Conservation (phyloP, 2,329 filamentous ascomycete genomes). For the Neophaeococcomyces aloes region DNA sequence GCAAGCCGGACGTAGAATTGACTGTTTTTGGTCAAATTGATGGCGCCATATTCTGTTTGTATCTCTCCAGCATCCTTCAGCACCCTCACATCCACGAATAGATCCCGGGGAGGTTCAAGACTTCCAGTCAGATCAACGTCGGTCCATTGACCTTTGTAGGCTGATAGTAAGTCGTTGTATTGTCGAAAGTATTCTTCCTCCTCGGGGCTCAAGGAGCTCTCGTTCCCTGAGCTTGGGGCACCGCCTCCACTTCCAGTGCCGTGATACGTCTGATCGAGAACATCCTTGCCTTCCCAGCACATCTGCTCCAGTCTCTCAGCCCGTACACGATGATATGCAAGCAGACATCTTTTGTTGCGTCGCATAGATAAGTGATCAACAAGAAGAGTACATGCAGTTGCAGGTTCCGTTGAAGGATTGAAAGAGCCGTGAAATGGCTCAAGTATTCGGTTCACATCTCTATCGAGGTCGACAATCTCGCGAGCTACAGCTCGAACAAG, state of each 20-base stretch:
- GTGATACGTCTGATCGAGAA: conserved; percentile 49
- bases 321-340: conserved; percentile 85
- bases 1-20: conserved; percentile 95
- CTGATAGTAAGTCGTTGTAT: conserved; percentile 84
- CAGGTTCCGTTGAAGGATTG: conserved; percentile 71
- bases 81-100: conserved; percentile 95
- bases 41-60: conserved; percentile 95
- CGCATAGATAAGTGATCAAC: conserved; percentile 94
- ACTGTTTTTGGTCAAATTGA: conserved; percentile 94
- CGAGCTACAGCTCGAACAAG: conserved; percentile 76
- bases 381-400: conserved; percentile 74
- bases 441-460: conserved; percentile 67
- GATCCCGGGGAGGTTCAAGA: conserved; percentile 81
- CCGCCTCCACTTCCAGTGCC: neutral
- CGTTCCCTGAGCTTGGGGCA: conserved; percentile 12
- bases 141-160: conserved; percentile 97
- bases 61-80: conserved; percentile 96
- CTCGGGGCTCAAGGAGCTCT: conserved; percentile 77
- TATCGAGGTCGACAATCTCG: conserved; percentile 87
- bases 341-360: conserved; percentile 85
- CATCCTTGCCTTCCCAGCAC: conserved; percentile 81
- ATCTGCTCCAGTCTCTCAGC: conserved; percentile 87
- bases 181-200: conserved; percentile 93
- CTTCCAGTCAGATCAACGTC: conserved; percentile 93
- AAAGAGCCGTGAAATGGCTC: conserved; percentile 77